Percentiles rank a stretch among this genome's conserved stretches.
Evolutionary conservation across 257 asterid genomes (phyloP).

Genomic region (Gentiana dahurica): DNA sequence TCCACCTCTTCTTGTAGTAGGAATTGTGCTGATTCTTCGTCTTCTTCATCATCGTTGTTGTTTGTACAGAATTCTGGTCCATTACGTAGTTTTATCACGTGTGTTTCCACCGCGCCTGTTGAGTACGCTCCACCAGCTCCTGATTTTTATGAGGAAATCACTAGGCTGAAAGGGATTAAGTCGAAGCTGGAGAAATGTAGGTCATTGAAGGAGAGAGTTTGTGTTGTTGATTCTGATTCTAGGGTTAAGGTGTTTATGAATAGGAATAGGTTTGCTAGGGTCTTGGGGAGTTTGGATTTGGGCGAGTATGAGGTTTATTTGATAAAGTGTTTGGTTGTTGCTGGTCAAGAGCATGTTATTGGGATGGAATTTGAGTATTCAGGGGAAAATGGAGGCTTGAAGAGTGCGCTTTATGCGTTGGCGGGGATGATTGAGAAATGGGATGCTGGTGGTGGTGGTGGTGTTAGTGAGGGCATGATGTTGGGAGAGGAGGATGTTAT

Average conservation of each 20-base stretch:
- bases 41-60: constrained; percentile 22
- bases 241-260: constrained; percentile 47
- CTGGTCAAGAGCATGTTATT: constrained; percentile 74
- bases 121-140: constrained; percentile 69
- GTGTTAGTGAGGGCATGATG: constrained; percentile 19
- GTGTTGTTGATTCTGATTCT: constrained; percentile 43
- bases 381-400: constrained; percentile 35
- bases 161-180: constrained; percentile 43
- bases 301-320: constrained; percentile 48
- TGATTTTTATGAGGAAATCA: constrained; percentile 52
- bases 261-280: constrained; percentile 27
- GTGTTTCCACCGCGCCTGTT: constrained; percentile 72
- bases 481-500: constrained; percentile 32
- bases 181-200: constrained; percentile 28
- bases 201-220: constrained; percentile 36
- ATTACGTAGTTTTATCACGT: constrained; percentile 18
- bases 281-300: constrained; percentile 34
- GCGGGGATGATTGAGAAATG: constrained; percentile 81
- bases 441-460: constrained; percentile 48
- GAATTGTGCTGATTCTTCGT: constrained; percentile 19
- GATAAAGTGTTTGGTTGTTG: constrained; percentile 79
- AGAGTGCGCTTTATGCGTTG: constrained; percentile 63
- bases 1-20: background rate
- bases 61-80: constrained; percentile 13
- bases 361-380: constrained; percentile 29